A percentile compares a stretch with the other conserved stretches of the same genome.
Conservation (phyloP, 1,284 basidiomycete genomes). For the Trametes sp. region DNA sequence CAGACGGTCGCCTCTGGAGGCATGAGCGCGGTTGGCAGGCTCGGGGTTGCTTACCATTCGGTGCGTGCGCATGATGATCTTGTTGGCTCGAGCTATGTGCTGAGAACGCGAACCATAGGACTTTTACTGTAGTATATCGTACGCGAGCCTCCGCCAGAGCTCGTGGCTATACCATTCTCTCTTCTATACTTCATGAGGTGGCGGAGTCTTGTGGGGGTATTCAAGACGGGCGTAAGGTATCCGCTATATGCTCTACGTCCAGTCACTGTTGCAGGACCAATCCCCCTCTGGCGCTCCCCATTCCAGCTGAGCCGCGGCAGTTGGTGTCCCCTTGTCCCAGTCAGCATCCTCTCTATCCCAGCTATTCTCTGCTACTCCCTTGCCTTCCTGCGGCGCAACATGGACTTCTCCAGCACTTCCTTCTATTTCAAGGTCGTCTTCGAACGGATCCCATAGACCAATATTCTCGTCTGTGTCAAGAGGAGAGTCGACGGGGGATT, state of each 20-base stretch:
- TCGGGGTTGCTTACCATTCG: conserved; percentile 1
- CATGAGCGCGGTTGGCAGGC: conserved; percentile 19
- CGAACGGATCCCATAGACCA: conserved; percentile 14
- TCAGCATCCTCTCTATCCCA: conserved; percentile 3
- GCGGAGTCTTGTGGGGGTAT: background rate
- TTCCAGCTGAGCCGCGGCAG: background rate
- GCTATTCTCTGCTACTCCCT: background rate
- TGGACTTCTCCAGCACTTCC: background rate
- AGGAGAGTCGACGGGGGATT: conserved; percentile 5
- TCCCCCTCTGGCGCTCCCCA: conserved; percentile 14
- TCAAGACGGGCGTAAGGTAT: background rate
- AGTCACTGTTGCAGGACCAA: conserved; percentile 8
- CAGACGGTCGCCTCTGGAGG: conserved; percentile 32
- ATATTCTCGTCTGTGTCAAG: conserved; percentile 21
- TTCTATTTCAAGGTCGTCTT: conserved; percentile 5
- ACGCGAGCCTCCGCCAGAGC: background rate
- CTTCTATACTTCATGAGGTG: background rate
- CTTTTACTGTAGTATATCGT: conserved; percentile 11
- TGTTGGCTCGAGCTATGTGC: background rate
- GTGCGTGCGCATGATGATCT: conserved; percentile 11
- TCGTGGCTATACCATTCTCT: conserved; percentile 17
- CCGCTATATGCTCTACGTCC: background rate
- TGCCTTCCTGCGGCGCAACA: background rate
- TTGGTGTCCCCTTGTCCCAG: background rate
- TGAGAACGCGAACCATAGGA: background rate